Evolutionary conservation across 1,284 basidiomycete genomes (phyloP), one percentile per base, ranked within the genome.

Genomic region (Cryptococcus maquisensis): DNA sequence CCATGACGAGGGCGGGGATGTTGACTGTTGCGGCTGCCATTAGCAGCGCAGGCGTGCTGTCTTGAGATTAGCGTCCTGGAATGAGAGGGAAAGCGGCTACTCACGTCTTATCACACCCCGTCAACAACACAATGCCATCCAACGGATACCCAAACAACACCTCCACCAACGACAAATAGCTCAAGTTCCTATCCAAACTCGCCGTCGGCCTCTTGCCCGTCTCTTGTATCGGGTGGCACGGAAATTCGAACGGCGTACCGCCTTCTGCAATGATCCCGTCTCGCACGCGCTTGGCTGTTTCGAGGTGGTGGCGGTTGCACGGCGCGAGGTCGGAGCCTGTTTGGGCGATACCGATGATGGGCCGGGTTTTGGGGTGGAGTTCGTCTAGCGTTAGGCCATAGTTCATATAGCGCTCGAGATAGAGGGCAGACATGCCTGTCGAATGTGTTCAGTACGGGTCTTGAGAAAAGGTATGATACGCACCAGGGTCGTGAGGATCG

Each of bases 281-380:
- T 48, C 73, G 59, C 4, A 76, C 73, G 13, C 74, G 64, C 59
- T 76, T 75, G 37, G 73, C 74, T 2, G 75, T 69, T 41, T 71
- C 64, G 44, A 73, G 52, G 52, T 76, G 73, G 55, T 74, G 68
- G 4, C 65, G 60, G 56, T 76, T 76, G 51, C 74, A 76, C 3
- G 74, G 74, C 3, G 73, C 60, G 41, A 68, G 61, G 55, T 66
- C 71, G 18, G 66, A 66, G 47, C 78, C 73, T 20, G 60, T 66
- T 41, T 62, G 56, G 10, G 86, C 92, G 45, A 96, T 85, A 58
- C 92, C 92, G 59, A 96, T 88, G 87, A 96, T 93, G 44, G 91
- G 86, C 72, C 90, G 91, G 68, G 86, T 80, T 60, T 91, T 85
- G 76, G 60, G 55, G 5, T 41, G 51, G 3, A 60, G 47, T 35